A percentile compares a stretch with the other conserved stretches of the same genome.
These are phyloP conservation scores for Russula sp. DNA, from an alignment of 768 basidiomycete species.

Conservation along the genomic window DNA sequence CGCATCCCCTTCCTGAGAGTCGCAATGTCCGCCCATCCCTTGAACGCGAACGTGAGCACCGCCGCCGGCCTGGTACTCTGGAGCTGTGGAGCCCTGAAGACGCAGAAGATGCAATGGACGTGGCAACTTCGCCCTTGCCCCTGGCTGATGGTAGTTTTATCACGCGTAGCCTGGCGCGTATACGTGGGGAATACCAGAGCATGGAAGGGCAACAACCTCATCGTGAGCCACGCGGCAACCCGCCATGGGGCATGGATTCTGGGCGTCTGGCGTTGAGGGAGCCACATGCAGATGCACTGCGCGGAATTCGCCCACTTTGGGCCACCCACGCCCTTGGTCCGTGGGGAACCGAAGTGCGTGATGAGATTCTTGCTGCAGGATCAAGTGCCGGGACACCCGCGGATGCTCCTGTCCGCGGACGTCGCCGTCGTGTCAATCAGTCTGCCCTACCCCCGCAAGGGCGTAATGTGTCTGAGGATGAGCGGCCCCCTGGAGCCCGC, in stretches of 20 bases:
- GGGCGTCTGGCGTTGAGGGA: conserved; percentile 5
- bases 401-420: conserved; percentile 4
- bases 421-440: conserved; percentile 17
- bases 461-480: conserved; percentile 15
- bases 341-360: conserved; percentile 6
- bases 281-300: conserved; percentile 13
- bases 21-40: conserved; percentile 1
- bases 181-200: conserved; percentile 7
- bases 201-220: conserved; percentile 3
- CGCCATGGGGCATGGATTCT: conserved; percentile 6
- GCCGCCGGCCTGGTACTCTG: neutral
- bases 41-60: conserved; percentile 11
- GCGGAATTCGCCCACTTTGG: conserved; percentile 13
- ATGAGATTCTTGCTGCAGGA: neutral
- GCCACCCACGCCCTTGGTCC: conserved; percentile 4
- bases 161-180: conserved; percentile 4
- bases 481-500: conserved; percentile 5
- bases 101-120: conserved; percentile 4
- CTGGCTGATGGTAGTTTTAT: neutral
- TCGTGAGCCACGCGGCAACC: neutral
- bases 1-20: conserved; percentile 1
- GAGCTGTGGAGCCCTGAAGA: conserved; percentile 10
- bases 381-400: neutral
- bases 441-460: conserved; percentile 10
- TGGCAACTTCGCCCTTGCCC: neutral